Conservation (phyloP, 2,329 filamentous ascomycete species). For the Alternaria atra region DNA sequence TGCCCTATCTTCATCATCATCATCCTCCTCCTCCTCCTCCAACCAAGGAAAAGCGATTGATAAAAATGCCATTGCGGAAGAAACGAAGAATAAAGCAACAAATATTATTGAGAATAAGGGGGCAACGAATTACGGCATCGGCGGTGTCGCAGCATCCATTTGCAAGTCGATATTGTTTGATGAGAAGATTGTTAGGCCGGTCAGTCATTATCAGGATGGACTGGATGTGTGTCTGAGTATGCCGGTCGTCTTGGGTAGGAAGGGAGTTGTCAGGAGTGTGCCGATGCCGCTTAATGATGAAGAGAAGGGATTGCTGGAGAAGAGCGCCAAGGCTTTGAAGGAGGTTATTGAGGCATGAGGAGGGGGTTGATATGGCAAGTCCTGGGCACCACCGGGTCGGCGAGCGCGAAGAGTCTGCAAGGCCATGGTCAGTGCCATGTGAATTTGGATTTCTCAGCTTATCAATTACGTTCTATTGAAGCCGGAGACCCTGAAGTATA, state of each 20-base stretch:
- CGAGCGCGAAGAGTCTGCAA: too few relatives aligned
- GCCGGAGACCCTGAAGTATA: too few relatives aligned
- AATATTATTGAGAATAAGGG: conserved; percentile 32
- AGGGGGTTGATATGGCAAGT: too few relatives aligned
- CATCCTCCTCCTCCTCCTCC: background rate
- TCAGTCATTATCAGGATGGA: conserved; percentile 25
- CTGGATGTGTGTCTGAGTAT: conserved; percentile 27
- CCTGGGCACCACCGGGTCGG: too few relatives aligned
- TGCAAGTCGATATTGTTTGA: conserved; percentile 27
- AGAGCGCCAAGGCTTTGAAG: conserved; percentile 25
- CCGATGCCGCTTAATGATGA: conserved; percentile 11
- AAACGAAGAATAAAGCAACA: conserved; percentile 25
- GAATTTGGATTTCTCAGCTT: too few relatives aligned
- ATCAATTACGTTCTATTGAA: too few relatives aligned
- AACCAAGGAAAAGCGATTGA: conserved; percentile 5
- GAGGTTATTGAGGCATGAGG: conserved; percentile 14
- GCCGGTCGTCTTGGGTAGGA: conserved; percentile 27
- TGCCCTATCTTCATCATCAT: background rate
- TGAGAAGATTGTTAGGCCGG: conserved; percentile 20
- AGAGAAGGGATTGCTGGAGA: conserved; percentile 18
- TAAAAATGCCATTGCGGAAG: conserved; percentile 15
- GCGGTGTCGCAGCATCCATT: conserved; percentile 27
- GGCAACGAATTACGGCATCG: conserved; percentile 32
- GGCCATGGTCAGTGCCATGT: too few relatives aligned
- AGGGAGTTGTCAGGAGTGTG: conserved; percentile 21